Base-by-base conservation (phyloP, 805 yeast genomes). In the Ogataea naganishii region DNA sequence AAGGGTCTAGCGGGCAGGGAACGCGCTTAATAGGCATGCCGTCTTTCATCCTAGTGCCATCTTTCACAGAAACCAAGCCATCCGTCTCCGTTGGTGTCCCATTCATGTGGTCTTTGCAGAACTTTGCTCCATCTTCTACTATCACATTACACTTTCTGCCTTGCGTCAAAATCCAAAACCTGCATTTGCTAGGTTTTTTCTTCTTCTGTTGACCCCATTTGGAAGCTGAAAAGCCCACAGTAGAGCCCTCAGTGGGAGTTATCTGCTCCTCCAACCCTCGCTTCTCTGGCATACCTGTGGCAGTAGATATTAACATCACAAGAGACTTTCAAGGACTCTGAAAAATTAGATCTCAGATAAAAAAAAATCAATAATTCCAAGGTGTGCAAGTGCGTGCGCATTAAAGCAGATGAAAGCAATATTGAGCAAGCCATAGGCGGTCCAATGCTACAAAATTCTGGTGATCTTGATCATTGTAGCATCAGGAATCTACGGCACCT, bases 1-100 rank as follows among this genome's bases (percentile, higher is more conserved):
- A 65, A 2, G 79, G 73, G 50, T 84, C 94, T 18, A 78, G 47
- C 0, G 95, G 85, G 54, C 96, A 85, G 6, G 76, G 72, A 0
- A 85, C 65, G 33, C 94, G 55, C 5, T 46, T 47, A 18, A 48
- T 52, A 17, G 34, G 50, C 26, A 38, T 51, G 24, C 48, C 44
- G 39, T 50, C 40, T 39, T 43, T 43, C 9, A 37, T 32, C 30
- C 35, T 43, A 26, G 36, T 39, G 19, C 46, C 36, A 15, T 35
- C 23, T 17, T 35, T 16, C 26, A 23, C 23, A 33, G 30, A 23
- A 20, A 31, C 34, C 7, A 10, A 23, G 11, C 17, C 8, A 6
- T 12, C n/a, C 5, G 24, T 23, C 32, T 42, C 19, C 30, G 11
- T 34, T 32, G 33, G 28, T 34, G 24, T 41, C 48, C 19, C 31